Evolutionary conservation across 768 basidiomycete species (phyloP).

Genomic region (Amanita exitialis): DNA sequence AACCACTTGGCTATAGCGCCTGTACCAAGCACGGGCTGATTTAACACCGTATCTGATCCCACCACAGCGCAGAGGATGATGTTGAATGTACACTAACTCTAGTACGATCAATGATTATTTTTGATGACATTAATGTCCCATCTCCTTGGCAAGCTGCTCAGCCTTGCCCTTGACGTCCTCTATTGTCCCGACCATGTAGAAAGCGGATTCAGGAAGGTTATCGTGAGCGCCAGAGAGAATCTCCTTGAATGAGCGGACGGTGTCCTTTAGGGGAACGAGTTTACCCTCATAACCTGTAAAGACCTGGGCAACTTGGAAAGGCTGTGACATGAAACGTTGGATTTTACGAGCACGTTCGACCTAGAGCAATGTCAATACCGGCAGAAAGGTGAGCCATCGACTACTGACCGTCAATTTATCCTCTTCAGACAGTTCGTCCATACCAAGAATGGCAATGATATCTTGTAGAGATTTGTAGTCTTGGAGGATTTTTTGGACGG

Average conservation of each 20-base stretch:
- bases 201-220: conserved; percentile 86
- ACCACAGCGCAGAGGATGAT: background rate
- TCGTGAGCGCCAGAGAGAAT: conserved; percentile 90
- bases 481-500: conserved; percentile 95
- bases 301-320: conserved; percentile 99
- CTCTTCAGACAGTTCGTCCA: conserved; percentile 99
- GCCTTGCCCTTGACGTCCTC: conserved; percentile 97
- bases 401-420: conserved; percentile 90
- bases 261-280: conserved; percentile 94
- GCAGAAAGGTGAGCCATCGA: background rate
- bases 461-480: conserved; percentile 97
- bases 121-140: conserved; percentile 38
- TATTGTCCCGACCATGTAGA: conserved; percentile 98
- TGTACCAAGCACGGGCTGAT: background rate
- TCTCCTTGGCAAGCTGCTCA: conserved; percentile 94
- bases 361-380: conserved; percentile 22
- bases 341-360: conserved; percentile 98
- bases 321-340: conserved; percentile 99
- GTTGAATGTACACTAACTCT: conserved; percentile 6
- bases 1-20: conserved; percentile 65
- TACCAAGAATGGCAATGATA: conserved; percentile 99
- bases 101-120: conserved; percentile 1
- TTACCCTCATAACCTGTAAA: conserved; percentile 99
- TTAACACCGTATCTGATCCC: background rate
- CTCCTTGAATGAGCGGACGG: conserved; percentile 94